phyloP scores from a whole-genome alignment of 106 monocot species.

The Triglochin maritima region DNA sequence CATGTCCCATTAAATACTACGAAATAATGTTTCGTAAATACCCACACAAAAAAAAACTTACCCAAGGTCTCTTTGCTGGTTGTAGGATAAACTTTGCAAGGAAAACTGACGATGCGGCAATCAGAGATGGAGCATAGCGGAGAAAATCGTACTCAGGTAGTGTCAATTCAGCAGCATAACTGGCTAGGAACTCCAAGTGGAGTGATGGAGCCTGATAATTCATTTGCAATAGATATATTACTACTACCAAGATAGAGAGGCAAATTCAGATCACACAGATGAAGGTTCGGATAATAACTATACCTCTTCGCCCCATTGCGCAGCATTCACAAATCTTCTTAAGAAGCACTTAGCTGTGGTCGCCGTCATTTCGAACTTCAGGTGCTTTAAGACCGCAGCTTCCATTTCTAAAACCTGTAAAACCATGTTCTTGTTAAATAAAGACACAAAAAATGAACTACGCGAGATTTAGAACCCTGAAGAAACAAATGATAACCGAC shows the following conservation, averaged over 20 bases:
- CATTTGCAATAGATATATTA: too few species aligned
- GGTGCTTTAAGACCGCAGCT: constrained; percentile 55
- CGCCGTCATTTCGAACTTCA: constrained; percentile 87
- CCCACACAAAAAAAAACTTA: constrained; percentile 10
- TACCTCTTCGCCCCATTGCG: constrained; percentile 62
- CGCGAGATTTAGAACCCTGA: neutral
- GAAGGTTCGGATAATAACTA: neutral
- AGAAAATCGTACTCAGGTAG: constrained; percentile 69
- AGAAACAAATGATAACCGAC: constrained; percentile 7
- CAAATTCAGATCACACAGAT: too few species aligned
- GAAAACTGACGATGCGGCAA: constrained; percentile 75
- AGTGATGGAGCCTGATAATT: constrained; percentile 23
- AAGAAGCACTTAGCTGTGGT: constrained; percentile 75
- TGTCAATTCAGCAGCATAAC: constrained; percentile 70
- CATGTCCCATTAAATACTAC: neutral
- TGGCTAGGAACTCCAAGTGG: constrained; percentile 71
- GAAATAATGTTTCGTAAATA: neutral
- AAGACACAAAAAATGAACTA: neutral
- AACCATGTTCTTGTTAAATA: neutral
- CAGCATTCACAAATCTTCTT: constrained; percentile 75
- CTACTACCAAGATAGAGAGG: too few species aligned
- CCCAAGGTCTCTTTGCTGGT: constrained; percentile 73
- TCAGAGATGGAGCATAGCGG: constrained; percentile 43
- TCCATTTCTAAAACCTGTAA: constrained; percentile 79
- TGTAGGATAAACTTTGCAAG: constrained; percentile 57